Conservation (phyloP, 2,329 filamentous ascomycete genomes). For the Periconia digitata region DNA sequence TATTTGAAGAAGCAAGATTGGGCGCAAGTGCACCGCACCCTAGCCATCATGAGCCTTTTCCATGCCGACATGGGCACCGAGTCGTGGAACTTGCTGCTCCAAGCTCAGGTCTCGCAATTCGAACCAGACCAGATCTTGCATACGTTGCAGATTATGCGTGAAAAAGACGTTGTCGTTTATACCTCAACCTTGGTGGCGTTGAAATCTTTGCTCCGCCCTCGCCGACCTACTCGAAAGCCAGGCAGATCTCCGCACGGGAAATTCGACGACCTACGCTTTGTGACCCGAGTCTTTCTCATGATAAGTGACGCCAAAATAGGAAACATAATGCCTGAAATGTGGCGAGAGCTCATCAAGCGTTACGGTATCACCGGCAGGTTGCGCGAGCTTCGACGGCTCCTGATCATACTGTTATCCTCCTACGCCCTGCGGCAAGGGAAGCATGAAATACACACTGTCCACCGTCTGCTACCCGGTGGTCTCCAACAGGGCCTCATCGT, state of each 20-base stretch:
- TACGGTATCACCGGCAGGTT: constrained; percentile 60
- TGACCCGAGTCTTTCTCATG: constrained; percentile 52
- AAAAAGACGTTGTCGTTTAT: constrained; percentile 46
- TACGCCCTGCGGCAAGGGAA: constrained; percentile 30
- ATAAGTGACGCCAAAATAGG: constrained; percentile 49
- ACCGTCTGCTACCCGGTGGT: constrained; percentile 22
- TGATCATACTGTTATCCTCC: constrained; percentile 53
- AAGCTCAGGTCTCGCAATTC: constrained; percentile 38
- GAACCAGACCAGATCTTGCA: constrained; percentile 27
- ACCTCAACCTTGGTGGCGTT: constrained; percentile 47
- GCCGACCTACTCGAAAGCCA: constrained; percentile 31
- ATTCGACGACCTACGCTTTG: constrained; percentile 47
- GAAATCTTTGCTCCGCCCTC: constrained; percentile 41
- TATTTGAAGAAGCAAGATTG: constrained; percentile 56
- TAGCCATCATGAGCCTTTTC: constrained; percentile 55
- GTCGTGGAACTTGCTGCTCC: constrained; percentile 53
- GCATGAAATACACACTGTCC: constrained; percentile 31
- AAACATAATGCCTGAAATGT: constrained; percentile 48
- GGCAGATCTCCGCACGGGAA: background rate
- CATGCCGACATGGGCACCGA: constrained; percentile 39
- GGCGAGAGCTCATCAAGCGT: constrained; percentile 62
- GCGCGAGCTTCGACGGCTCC: constrained; percentile 54
- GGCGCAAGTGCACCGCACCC: constrained; percentile 56
- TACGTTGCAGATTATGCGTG: constrained; percentile 54
- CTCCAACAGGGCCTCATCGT: constrained; percentile 34